Conservation (phyloP, 75 land plant species). For the Pinus albicaulis region DNA sequence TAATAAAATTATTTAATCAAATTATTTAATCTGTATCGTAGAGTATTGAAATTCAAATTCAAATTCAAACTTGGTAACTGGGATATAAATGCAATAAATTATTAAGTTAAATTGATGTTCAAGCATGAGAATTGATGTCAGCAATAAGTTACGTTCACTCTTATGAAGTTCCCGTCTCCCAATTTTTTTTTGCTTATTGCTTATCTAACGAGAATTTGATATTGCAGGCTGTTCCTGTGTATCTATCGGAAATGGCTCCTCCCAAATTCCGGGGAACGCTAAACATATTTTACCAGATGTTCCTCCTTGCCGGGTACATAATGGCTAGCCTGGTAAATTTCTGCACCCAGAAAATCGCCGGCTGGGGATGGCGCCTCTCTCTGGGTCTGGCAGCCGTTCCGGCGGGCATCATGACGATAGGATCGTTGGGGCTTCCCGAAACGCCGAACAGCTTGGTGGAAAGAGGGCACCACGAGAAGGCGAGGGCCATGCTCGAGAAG, state of each 20-base stretch:
- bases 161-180: too few species aligned
- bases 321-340: conserved; percentile 21
- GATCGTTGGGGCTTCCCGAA: conserved; percentile 11
- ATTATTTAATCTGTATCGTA: too few species aligned
- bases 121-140: too few species aligned
- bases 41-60: too few species aligned
- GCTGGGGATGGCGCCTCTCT: conserved; percentile 27
- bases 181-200: too few species aligned
- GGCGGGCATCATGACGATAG: conserved; percentile 10
- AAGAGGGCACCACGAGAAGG: conserved; percentile 14
- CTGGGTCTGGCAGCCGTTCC: conserved; percentile 22
- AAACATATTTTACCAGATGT: conserved; percentile 24
- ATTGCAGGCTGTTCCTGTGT: conserved; percentile 57
- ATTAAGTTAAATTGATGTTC: too few species aligned
- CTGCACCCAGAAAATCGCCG: conserved; percentile 9
- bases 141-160: too few species aligned
- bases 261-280: conserved; percentile 15
- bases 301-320: conserved; percentile 13
- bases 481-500: background rate
- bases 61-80: too few species aligned
- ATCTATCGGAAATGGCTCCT: conserved; percentile 33
- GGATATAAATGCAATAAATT: too few species aligned
- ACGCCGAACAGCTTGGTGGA: conserved; percentile 33
- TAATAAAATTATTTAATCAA: too few species aligned
- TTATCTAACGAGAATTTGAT: conserved; percentile 11